Evolutionary conservation across 441 rosid genomes (phyloP).

Genomic region (Francoa sonchifolia): DNA sequence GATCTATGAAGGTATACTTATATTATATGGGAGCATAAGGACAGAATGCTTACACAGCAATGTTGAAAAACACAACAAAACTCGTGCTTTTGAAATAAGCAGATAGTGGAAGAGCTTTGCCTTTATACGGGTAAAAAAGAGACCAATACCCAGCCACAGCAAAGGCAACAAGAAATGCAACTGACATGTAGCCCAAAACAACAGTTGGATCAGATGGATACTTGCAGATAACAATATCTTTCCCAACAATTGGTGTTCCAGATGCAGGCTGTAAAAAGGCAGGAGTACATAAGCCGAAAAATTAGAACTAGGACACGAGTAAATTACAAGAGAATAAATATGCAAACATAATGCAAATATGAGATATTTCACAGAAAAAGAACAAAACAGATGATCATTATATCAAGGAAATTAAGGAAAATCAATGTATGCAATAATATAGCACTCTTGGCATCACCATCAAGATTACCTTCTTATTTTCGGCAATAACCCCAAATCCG

Average conservation of each 20-base stretch:
- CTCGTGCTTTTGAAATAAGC: slow-evolving; percentile 49
- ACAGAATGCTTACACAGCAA: slow-evolving; percentile 55
- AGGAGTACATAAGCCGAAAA: neutral
- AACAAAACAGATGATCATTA: neutral
- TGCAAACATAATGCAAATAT: neutral
- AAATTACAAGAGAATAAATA: too few relatives aligned
- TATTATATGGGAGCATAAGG: neutral
- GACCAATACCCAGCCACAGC: slow-evolving; percentile 48
- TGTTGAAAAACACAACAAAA: slow-evolving; percentile 66
- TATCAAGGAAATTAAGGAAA: neutral
- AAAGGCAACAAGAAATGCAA: slow-evolving; percentile 49
- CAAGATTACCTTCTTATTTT: slow-evolving; percentile 69
- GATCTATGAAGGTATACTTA: too few relatives aligned
- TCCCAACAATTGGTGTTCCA: slow-evolving; percentile 59
- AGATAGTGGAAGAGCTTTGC: slow-evolving; percentile 64
- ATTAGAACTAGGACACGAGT: too few relatives aligned
- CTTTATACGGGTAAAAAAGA: slow-evolving; percentile 77
- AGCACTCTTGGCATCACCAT: neutral
- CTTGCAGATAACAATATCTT: slow-evolving; percentile 71
- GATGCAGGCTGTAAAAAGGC: slow-evolving; percentile 45
- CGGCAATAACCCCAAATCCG: slow-evolving; percentile 66
- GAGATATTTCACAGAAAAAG: too few relatives aligned
- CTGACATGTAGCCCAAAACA: slow-evolving; percentile 54
- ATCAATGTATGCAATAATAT: neutral
- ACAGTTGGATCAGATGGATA: slow-evolving; percentile 77